Conservation (phyloP, 192 early-diverging fungal genomes). For the Oehlia diaphana region DNA sequence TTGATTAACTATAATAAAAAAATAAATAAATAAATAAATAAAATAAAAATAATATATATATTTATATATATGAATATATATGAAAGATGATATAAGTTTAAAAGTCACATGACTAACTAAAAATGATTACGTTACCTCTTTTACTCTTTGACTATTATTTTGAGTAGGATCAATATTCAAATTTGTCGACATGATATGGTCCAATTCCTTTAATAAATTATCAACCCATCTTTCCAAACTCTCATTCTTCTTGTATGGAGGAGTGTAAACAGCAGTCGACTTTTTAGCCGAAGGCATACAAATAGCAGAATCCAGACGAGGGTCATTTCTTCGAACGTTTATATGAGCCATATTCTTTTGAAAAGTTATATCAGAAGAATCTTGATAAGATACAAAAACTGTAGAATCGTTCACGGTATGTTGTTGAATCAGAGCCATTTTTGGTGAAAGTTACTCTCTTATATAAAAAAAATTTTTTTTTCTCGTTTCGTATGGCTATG, state of each 20-base stretch:
- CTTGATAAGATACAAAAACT: neutral
- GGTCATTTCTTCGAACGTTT: neutral
- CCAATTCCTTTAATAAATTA: conserved; percentile 1
- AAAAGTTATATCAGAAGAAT: neutral
- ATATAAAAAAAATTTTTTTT: neutral
- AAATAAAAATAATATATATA: too few species aligned
- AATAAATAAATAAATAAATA: neutral
- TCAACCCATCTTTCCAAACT: conserved; percentile 25
- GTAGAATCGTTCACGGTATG: neutral
- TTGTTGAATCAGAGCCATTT: neutral
- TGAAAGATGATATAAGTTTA: neutral
- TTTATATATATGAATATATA: too few species aligned
- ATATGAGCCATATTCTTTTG: neutral
- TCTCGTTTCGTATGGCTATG: neutral
- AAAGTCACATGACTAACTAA: neutral
- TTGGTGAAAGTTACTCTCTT: neutral
- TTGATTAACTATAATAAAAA: conserved; percentile 11
- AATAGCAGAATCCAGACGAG: conserved; percentile 21
- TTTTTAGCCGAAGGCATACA: conserved; percentile 22
- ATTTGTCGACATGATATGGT: conserved; percentile 5
- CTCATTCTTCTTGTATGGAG: conserved; percentile 14
- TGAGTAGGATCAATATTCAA: conserved; percentile 3
- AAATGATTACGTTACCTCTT: conserved; percentile 3
- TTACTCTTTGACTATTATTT: conserved; percentile 14
- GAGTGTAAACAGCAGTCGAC: neutral